These are phyloP conservation scores for Mucor sp. DNA, from an alignment of 371 early-diverging fungal species.

Conservation along the genomic window DNA sequence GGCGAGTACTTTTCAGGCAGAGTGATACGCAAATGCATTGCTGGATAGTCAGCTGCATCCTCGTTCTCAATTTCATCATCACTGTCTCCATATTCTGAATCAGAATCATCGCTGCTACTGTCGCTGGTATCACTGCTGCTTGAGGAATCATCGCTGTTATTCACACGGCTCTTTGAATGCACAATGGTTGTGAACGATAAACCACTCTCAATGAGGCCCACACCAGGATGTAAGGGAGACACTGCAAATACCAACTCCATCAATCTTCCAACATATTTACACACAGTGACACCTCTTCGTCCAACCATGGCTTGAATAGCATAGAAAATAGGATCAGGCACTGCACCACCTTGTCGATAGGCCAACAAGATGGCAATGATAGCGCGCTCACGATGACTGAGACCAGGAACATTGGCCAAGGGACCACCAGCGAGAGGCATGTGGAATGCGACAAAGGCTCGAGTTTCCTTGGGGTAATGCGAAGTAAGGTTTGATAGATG, in stretches of 20 bases:
- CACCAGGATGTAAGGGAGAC: conserved; percentile 44
- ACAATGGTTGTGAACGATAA: conserved; percentile 21
- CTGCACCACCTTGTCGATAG: conserved; percentile 59
- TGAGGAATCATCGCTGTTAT: neutral
- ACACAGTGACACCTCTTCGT: conserved; percentile 39
- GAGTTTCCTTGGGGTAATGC: conserved; percentile 62
- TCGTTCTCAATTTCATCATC: conserved; percentile 6
- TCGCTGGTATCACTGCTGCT: neutral
- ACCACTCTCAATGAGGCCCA: conserved; percentile 37
- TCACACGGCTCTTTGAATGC: neutral
- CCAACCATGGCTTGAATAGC: conserved; percentile 43
- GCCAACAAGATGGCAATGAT: conserved; percentile 55
- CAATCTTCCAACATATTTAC: conserved; percentile 46
- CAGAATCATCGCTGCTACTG: conserved; percentile 11
- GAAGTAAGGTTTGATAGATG: conserved; percentile 57
- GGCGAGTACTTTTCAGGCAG: conserved; percentile 18
- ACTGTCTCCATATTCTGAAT: conserved; percentile 10
- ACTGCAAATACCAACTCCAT: conserved; percentile 50
- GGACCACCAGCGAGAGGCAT: conserved; percentile 64
- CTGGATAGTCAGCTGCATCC: conserved; percentile 14
- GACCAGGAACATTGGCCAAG: conserved; percentile 59
- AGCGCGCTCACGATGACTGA: conserved; percentile 60
- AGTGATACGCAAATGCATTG: conserved; percentile 20
- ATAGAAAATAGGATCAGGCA: conserved; percentile 47
- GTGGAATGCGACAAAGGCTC: conserved; percentile 61